Conservation (phyloP, 176 grass and related monocot genomes). For the Aegilops umbellulata region DNA sequence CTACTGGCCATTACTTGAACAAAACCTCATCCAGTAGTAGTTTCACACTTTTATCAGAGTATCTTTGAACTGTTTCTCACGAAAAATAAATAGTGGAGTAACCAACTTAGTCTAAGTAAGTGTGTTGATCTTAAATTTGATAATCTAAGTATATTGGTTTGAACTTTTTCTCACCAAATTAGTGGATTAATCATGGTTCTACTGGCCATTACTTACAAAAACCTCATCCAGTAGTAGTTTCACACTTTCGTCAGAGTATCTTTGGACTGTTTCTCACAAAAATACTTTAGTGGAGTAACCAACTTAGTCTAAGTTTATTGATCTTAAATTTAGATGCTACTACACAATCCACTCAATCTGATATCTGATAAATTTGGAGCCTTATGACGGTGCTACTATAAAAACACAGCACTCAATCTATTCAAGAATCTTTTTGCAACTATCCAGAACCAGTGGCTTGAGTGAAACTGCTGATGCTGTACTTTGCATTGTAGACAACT, state of each 20-base stretch:
- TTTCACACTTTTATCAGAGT: too few relatives aligned
- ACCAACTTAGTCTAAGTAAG: too few relatives aligned
- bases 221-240: neutral
- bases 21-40: too few relatives aligned
- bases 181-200: slow-evolving; percentile 37
- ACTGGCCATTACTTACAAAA: neutral
- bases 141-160: too few relatives aligned
- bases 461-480: slow-evolving; percentile 29
- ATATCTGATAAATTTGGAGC: slow-evolving; percentile 22
- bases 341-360: neutral
- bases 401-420: neutral
- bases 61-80: too few relatives aligned
- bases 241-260: neutral
- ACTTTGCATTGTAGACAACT: neutral
- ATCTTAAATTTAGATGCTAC: neutral
- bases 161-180: too few relatives aligned
- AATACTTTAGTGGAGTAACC: neutral
- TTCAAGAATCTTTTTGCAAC: slow-evolving; percentile 36
- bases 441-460: slow-evolving; percentile 38
- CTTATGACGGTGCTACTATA: neutral
- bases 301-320: neutral
- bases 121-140: neutral
- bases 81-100: too few relatives aligned
- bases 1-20: too few relatives aligned
- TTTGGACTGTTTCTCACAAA: neutral